Base-by-base conservation (phyloP, 2,329 filamentous ascomycete species). In the Bipolaris gigantea region DNA sequence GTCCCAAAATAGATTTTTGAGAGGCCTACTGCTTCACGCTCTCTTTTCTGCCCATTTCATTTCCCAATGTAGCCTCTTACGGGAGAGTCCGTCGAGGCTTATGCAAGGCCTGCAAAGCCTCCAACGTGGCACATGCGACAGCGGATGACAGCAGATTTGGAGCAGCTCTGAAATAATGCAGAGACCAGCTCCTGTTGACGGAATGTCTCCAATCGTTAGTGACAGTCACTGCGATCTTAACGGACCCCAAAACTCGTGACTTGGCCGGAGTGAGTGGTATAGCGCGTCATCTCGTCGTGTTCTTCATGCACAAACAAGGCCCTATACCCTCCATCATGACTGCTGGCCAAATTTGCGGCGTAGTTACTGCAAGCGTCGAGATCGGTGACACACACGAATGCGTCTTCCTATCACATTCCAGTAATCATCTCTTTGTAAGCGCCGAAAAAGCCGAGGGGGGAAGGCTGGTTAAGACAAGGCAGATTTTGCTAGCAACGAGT, bases 31-130 rank as follows among this genome's bases (percentile, higher is more conserved):
- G 27, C 10, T 30, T 30, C 13, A 30, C 4, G 10, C 10, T 30
- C 10, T 36, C 3, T 42, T 30, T 19, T 30, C 15, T 18, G 25
- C 7, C 32, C 30, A n/a, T 10, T 38, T 7, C 36, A 15, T 36
- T 32, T 16, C 25, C 11, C 39, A 21, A 35, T 36, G 33, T 13
- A 21, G 40, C 38, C 19, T 42, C 36, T 53, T 19, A 25, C 44
- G 36, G 44, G 18, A 47, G 27, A 42, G 36, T 18, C 46, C 44
- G 19, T 42, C 18, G 44, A 53, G 30, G 32, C 36, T 41, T n/a
- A 38, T 30, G 44, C 47, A 46, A 53, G 50, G 50, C 46, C 50
- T 48, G 43, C 44, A 53, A 53, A 45, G 50, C 50, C 50, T 53
- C 45, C 46, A 49, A 42, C 32, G 39, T 43, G 50, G 45, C 45